Evolutionary conservation across 2,329 filamentous ascomycete genomes (phyloP).

Genomic region (Lecanicillium sp.): DNA sequence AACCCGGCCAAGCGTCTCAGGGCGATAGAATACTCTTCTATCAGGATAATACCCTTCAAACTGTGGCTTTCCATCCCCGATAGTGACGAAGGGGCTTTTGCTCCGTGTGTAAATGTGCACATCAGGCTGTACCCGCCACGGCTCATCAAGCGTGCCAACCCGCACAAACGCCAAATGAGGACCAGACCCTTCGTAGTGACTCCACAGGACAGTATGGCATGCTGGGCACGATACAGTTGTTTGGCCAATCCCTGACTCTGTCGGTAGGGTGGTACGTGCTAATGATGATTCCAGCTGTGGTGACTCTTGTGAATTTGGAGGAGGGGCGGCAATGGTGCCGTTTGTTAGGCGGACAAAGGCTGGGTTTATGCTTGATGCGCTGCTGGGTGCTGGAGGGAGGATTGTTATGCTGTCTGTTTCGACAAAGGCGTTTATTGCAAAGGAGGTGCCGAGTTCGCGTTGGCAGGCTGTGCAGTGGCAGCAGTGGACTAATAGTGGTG

Average conservation of each 20-base stretch:
- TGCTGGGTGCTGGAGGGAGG: conserved; percentile 17
- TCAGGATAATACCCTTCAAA: conserved; percentile 27
- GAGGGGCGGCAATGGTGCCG: conserved; percentile 7
- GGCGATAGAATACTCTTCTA: conserved; percentile 21
- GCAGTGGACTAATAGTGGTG: conserved; percentile 37
- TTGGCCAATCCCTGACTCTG: conserved; percentile 31
- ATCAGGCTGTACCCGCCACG: conserved; percentile 30
- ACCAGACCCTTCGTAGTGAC: conserved; percentile 27
- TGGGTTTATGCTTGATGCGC: conserved; percentile 13
- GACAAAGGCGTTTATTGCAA: conserved; percentile 32
- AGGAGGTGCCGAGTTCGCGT: conserved; percentile 31
- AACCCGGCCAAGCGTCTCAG: conserved; percentile 22
- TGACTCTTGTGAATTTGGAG: no score
- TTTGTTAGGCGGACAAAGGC: conserved; percentile 14
- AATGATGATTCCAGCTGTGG: conserved; percentile 5
- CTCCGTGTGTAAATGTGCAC: conserved; percentile 34
- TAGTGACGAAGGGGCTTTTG: conserved; percentile 28
- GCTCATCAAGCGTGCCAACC: conserved; percentile 34
- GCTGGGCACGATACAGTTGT: conserved; percentile 31
- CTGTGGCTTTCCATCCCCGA: conserved; percentile 26
- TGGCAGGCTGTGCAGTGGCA: conserved; percentile 41
- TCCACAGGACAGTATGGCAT: conserved; percentile 33
- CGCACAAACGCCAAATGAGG: conserved; percentile 27
- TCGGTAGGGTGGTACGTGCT: conserved; percentile 23
- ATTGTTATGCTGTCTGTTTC: conserved; percentile 27